Percentiles rank a stretch among this genome's conserved stretches.
Conservation (phyloP, 305 asterid genomes). For the Coffea humblotiana region DNA sequence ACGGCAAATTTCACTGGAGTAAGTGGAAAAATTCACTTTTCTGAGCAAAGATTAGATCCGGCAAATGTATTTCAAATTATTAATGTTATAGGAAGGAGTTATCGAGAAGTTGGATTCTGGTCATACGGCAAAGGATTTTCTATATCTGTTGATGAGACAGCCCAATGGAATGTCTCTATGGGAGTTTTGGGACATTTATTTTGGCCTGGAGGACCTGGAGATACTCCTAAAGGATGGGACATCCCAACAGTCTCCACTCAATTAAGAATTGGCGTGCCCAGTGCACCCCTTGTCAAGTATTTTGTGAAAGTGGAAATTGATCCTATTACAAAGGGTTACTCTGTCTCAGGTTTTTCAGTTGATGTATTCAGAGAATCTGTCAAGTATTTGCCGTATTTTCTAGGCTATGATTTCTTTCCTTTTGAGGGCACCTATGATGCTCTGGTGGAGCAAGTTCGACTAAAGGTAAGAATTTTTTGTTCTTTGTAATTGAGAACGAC, state of each 20-base stretch:
- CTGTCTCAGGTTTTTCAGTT: constrained; percentile 34
- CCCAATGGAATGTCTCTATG: neutral
- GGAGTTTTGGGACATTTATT: constrained; percentile 20
- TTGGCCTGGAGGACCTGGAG: constrained; percentile 36
- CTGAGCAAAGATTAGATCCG: constrained; percentile 20
- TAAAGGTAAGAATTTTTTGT: constrained; percentile 27
- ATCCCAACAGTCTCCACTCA: constrained; percentile 24
- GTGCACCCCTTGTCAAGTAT: constrained; percentile 11
- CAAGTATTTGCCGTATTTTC: constrained; percentile 14
- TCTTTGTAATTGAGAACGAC: neutral
- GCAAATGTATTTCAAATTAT: constrained; percentile 25
- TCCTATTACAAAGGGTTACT: neutral
- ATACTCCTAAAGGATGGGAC: constrained; percentile 40
- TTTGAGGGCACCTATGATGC: constrained; percentile 26
- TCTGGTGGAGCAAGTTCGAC: constrained; percentile 29
- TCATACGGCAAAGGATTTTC: constrained; percentile 31
- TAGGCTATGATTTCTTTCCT: constrained; percentile 24
- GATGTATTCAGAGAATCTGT: constrained; percentile 24
- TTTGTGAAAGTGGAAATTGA: constrained; percentile 30
- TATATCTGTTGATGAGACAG: neutral
- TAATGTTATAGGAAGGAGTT: constrained; percentile 34
- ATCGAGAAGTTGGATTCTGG: constrained; percentile 38
- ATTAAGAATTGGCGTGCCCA: constrained; percentile 37
- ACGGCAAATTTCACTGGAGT: constrained; percentile 14
- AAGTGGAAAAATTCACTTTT: constrained; percentile 29